Evolutionary conservation across 1,284 basidiomycete species (phyloP), one percentile per base, ranked within the genome.

Genomic region (Thelephora terrestris): DNA sequence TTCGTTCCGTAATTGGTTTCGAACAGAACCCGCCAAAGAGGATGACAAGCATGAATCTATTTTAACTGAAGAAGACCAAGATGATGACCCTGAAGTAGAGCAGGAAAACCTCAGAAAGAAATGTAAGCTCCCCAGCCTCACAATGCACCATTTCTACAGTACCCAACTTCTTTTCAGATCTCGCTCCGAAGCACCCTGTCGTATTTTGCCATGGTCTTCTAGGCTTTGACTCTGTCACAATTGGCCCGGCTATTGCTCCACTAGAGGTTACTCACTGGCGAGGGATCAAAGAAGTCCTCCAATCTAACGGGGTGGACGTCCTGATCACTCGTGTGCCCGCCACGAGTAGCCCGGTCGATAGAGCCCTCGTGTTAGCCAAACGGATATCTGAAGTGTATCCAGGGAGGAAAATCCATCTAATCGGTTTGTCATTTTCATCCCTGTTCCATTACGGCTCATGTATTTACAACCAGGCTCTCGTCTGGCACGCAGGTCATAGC

Each of bases 141-240:
- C 39, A 36, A 14, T 48, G 7, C 29, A 35, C 42, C 27, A 3
- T 48, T 21, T 24, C 5, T 45, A 14, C 44, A 43, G 47, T 44
- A 45, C 21, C 43, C 2, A 32, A 39, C 43, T 47, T 39, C 43
- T 25, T 46, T 54, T 24, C 57, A 85, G 84, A 92, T 60, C 74
- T 75, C 2, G 73, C 87, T 2, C 86, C 92, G 0, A 75, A 77
- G 52, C 78, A 91, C 56, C 93, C 93, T 0, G 66, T 96, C 42
- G 85, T 97, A 3, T 95, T 97, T 64, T 95, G 92, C 56, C 93
- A 97, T 60, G 93, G 94, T 7, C 74, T 96, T 1, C 74, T 96
- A 2, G 92, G 91, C 4, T 91, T 91, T 58, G 88, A 92, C 61
- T 81, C 79, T 0, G 77, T 87, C 52, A 82, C 75, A 4, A 77